Base-by-base conservation (phyloP, 352 stramenopile species). In the Blastocystis sp. region DNA sequence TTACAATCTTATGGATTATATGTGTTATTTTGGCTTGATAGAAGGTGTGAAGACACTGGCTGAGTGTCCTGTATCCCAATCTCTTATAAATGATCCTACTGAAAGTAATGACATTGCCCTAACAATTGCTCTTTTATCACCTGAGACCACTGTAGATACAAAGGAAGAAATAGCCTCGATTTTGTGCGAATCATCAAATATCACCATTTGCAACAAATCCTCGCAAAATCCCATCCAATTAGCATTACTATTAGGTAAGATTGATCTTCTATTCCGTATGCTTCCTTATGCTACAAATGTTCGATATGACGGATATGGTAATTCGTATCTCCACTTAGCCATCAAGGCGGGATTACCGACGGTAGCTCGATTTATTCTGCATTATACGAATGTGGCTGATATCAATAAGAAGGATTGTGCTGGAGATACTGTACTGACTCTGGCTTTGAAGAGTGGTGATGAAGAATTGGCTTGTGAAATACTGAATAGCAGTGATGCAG, bases 401-500 rank as follows among this genome's bases (percentile, higher is more conserved):
- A 35, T 79, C 9, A 48, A 76, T 30, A 42, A 89, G 44, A 51
- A 40, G 30, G 78, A 89, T 57, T 51, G 24, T n/a, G 19, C 19
- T 15, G 57, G 58, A 22, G 78, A 89, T 40, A 68, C 78, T 17
- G 60, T 79, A 17, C 30, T 89, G 60, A 79, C 66, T 24, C 66
- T 89, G 42, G 78, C 78, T 30, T 60, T 89, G 11, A 89, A 89
- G 57, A 64, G 27, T n/a, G 78, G 66, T 35, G 78, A 89, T 17
- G 78, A 89, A 42, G 78, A 89, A 24, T 48, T 89, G 60, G 78
- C 78, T 17, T 89, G 78, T 42, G 48, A 54, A 19, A 82, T 82
- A 6, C 30, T 82, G 22, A 1, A 24, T 1, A 24, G 62, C 11
- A 13, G 27, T 13, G 27, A 62, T n/a, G 3, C 56, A 13, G 13